Evolutionary conservation across 345 rosid genomes (phyloP).

Genomic region (Camelina sativa): DNA sequence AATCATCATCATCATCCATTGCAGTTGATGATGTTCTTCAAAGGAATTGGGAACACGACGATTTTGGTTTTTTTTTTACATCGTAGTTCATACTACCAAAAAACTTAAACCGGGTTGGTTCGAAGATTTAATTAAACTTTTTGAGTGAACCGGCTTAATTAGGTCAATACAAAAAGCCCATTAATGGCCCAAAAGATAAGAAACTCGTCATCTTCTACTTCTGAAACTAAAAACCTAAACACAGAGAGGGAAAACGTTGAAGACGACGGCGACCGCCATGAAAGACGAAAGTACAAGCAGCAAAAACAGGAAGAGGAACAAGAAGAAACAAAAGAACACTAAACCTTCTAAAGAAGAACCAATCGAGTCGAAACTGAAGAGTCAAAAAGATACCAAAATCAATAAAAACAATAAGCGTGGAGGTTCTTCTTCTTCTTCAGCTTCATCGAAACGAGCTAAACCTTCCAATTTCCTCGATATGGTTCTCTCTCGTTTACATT

Average conservation of each 20-base stretch:
- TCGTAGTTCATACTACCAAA: background rate
- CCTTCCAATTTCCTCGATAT: constrained; percentile 57
- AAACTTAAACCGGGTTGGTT: background rate
- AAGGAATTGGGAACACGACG: background rate
- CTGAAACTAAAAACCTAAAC: constrained; percentile 39
- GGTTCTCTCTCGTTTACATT: constrained; percentile 41
- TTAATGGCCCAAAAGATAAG: constrained; percentile 7
- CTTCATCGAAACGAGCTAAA: constrained; percentile 46
- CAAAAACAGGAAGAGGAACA: constrained; percentile 54
- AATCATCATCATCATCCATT: constrained; percentile 38
- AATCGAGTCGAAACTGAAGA: constrained; percentile 16
- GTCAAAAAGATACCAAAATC: constrained; percentile 17
- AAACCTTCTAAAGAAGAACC: constrained; percentile 38
- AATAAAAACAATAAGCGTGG: constrained; percentile 21
- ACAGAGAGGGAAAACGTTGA: constrained; percentile 12
- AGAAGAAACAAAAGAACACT: constrained; percentile 48
- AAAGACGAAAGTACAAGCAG: constrained; percentile 43
- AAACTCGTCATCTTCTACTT: constrained; percentile 18
- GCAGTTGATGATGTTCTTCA: background rate
- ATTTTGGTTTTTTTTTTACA: background rate
- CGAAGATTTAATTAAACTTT: background rate
- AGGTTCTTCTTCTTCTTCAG: constrained; percentile 38
- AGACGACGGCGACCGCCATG: constrained; percentile 35
- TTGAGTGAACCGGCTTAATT: background rate
- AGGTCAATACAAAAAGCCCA: constrained; percentile 13